phyloP scores from a whole-genome alignment of 1,284 basidiomycete species.

The Boletus semigastroideus region DNA sequence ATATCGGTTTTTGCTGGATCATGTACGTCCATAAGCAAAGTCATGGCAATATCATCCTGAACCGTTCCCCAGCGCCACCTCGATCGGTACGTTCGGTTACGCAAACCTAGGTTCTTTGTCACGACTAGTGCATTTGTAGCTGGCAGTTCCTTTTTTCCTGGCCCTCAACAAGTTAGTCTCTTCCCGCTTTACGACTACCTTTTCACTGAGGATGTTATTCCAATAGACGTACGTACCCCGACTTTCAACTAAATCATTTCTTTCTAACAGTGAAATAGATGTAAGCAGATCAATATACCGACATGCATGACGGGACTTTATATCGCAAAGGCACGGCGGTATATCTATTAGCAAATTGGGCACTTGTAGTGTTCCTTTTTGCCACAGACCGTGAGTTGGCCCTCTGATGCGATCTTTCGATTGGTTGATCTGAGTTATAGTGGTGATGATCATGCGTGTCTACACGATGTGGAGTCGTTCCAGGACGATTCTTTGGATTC shows the following conservation, averaged over 20 bases:
- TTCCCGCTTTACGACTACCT: neutral
- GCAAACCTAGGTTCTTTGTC: neutral
- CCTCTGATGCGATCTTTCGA: neutral
- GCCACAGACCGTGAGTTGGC: neutral
- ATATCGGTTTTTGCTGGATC: neutral
- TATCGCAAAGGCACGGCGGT: neutral
- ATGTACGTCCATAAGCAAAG: neutral
- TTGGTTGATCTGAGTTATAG: neutral
- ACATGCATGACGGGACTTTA: neutral
- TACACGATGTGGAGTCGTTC: neutral
- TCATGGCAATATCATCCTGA: neutral
- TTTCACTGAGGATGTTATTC: neutral
- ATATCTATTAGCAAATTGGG: neutral
- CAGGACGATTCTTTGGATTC: neutral
- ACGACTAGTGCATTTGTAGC: neutral
- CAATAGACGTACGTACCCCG: neutral
- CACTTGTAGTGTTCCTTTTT: neutral
- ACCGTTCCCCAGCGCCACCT: neutral
- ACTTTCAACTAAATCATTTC: neutral
- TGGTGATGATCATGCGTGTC: neutral
- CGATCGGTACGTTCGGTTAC: neutral
- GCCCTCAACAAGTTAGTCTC: neutral
- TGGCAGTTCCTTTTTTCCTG: neutral
- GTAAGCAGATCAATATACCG: neutral
- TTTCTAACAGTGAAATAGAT: neutral